Conservation (phyloP, 495 filamentous ascomycete species). For the Xylaria castorea region DNA sequence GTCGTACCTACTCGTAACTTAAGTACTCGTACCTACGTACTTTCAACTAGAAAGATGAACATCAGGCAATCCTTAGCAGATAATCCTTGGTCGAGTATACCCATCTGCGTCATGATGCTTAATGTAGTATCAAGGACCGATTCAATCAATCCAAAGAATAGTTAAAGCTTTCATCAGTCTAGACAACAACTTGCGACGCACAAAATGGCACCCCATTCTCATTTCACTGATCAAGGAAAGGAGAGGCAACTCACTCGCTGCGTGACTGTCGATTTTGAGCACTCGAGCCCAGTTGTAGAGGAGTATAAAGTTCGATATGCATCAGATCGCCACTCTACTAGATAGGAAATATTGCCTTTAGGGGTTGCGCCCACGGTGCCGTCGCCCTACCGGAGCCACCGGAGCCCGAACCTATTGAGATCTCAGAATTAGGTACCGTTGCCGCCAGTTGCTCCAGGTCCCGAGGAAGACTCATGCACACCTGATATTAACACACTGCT, state of each 20-base stretch:
- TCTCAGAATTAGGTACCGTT: background rate
- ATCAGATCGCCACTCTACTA: background rate
- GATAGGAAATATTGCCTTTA: background rate
- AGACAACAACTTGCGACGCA: background rate
- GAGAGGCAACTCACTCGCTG: background rate
- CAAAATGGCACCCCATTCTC: background rate
- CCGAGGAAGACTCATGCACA: background rate
- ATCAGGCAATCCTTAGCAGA: too few relatives aligned
- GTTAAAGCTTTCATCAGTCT: background rate
- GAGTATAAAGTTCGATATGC: background rate
- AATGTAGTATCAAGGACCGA: background rate
- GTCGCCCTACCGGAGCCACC: background rate
- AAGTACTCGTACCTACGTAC: background rate
- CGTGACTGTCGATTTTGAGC: background rate
- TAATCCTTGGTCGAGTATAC: background rate
- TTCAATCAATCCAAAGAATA: background rate
- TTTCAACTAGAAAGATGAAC: too few relatives aligned
- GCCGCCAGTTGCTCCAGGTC: background rate
- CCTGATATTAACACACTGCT: background rate
- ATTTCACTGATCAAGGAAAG: background rate
- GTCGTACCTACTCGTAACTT: background rate
- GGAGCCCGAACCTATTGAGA: background rate
- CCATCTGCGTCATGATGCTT: background rate
- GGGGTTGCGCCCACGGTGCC: background rate
- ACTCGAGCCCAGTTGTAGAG: background rate